These are phyloP conservation scores for Physcia stellaris DNA, from an alignment of 495 filamentous ascomycete species.

Conservation along the genomic window DNA sequence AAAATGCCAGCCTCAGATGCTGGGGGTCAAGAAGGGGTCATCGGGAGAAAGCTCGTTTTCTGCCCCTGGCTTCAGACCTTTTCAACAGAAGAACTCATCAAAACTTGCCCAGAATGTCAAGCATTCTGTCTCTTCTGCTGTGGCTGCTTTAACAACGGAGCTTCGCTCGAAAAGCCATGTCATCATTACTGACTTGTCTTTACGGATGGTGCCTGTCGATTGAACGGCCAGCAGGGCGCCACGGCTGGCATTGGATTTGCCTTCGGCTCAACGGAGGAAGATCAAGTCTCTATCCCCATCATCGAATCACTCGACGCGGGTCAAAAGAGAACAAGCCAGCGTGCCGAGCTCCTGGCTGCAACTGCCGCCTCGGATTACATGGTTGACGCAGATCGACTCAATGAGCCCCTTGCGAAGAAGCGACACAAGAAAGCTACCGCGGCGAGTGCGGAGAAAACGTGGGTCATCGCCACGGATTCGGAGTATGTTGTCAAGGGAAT, in stretches of 20 bases:
- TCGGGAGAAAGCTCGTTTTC: too few species aligned
- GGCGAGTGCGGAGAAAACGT: background rate
- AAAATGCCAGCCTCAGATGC: too few species aligned
- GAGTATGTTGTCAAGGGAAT: slow-evolving; percentile 27
- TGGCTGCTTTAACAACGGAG: background rate
- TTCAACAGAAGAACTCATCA: slow-evolving; percentile 5
- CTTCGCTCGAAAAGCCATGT: background rate
- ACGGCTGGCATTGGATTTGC: slow-evolving; percentile 25
- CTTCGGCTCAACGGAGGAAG: background rate
- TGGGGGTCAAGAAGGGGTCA: too few species aligned
- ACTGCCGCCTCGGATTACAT: slow-evolving; percentile 23
- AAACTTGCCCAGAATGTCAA: background rate
- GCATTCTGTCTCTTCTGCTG: background rate
- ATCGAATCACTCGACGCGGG: background rate
- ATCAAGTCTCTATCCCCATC: slow-evolving; percentile 1
- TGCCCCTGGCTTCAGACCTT: too few species aligned
- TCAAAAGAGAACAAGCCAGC: slow-evolving; percentile 24
- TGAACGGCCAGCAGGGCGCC: slow-evolving; percentile 22
- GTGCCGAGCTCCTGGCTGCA: slow-evolving; percentile 32
- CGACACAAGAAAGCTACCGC: background rate
- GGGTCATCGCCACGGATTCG: slow-evolving; percentile 29
- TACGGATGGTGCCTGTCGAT: slow-evolving; percentile 25
- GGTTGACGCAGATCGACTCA: background rate
- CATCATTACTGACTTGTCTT: slow-evolving; percentile 19
- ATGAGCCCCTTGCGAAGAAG: background rate